Evolutionary conservation across 1,284 basidiomycete genomes (phyloP).

Genomic region (Apiotrichum akiyoshidainum): DNA sequence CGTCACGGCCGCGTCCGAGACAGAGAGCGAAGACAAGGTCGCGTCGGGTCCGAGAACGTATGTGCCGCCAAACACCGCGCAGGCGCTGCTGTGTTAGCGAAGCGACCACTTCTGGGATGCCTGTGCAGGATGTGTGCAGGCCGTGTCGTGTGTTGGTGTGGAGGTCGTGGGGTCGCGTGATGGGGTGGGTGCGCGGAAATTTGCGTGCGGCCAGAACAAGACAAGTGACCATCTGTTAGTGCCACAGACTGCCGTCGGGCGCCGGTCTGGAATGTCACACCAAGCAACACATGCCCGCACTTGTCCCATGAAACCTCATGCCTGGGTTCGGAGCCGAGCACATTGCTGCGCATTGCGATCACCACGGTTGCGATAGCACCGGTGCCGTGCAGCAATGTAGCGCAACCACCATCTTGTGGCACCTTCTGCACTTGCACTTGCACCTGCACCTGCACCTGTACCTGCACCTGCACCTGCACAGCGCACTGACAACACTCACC

Average conservation of each 20-base stretch:
- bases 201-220: too few relatives aligned
- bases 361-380: not conserved
- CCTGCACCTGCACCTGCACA: not conserved
- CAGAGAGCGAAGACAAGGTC: constrained; percentile 20
- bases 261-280: too few relatives aligned
- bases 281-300: not conserved
- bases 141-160: too few relatives aligned
- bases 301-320: not conserved
- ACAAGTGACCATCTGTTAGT: too few relatives aligned
- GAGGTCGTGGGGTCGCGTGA: too few relatives aligned
- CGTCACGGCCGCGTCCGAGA: constrained; percentile 10
- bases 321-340: not conserved
- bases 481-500: constrained; percentile 37
- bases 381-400: not conserved
- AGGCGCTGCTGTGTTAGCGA: constrained; percentile 55
- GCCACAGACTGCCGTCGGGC: too few relatives aligned
- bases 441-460: not conserved
- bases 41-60: constrained; percentile 66
- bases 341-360: not conserved
- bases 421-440: not conserved
- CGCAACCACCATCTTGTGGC: not conserved
- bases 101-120: not conserved
- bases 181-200: too few relatives aligned
- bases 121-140: not conserved
- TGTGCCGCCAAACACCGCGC: constrained; percentile 77